A percentile compares a stretch with the other conserved stretches of the same genome.
phyloP scores from a whole-genome alignment of 306 rosid genomes.

The Acmispon strigosus region DNA sequence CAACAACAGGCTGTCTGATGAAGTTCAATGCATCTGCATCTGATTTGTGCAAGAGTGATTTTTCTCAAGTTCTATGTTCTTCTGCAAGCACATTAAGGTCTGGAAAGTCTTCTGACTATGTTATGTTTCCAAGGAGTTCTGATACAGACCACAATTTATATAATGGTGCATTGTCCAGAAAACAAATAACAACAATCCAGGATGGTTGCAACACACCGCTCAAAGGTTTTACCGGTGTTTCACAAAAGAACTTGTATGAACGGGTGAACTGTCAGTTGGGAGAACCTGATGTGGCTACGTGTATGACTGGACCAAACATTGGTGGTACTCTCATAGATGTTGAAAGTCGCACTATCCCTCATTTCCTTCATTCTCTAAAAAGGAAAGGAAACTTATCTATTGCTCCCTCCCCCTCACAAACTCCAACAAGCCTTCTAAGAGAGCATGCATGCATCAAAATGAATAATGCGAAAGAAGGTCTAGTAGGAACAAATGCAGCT shows the following conservation, averaged over 20 bases:
- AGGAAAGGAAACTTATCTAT: constrained; percentile 30
- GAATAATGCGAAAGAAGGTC: constrained; percentile 20
- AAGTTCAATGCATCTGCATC: constrained; percentile 36
- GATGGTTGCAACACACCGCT: constrained; percentile 28
- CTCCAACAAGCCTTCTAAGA: constrained; percentile 25
- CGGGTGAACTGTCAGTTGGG: constrained; percentile 16
- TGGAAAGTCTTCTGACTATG: constrained; percentile 35
- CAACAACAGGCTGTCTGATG: constrained; percentile 43
- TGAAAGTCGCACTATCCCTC: constrained; percentile 28
- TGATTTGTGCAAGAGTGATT: constrained; percentile 29
- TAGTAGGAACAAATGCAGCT: constrained; percentile 37
- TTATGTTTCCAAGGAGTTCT: constrained; percentile 22
- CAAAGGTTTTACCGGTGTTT: constrained; percentile 33
- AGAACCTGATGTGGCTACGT: constrained; percentile 22
- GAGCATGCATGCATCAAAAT: constrained; percentile 31
- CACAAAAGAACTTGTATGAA: constrained; percentile 23
- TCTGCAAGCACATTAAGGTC: constrained; percentile 38
- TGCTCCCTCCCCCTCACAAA: constrained; percentile 28
- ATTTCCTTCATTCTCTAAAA: constrained; percentile 27
- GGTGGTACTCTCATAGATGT: constrained; percentile 29
- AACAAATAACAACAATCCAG: constrained; percentile 21
- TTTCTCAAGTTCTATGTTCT: constrained; percentile 29
- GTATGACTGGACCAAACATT: constrained; percentile 19
- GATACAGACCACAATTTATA: constrained; percentile 26
- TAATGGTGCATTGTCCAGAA: constrained; percentile 35